Conservation (phyloP, 768 basidiomycete species). For the Termitomyces titanicus region DNA sequence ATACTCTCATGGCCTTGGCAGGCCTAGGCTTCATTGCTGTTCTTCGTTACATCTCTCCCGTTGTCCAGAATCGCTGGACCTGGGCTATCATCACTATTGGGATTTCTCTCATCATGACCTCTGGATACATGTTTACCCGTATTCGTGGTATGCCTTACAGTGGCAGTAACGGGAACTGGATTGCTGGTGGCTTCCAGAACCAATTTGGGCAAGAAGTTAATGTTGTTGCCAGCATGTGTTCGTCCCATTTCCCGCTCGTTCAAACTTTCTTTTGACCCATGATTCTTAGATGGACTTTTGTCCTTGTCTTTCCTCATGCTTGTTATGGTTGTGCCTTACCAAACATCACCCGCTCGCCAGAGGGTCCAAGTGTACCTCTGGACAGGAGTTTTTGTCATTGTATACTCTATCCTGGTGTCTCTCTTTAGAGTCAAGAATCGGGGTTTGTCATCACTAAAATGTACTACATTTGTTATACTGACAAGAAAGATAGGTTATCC, state of each 20-base stretch:
- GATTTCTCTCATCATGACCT: slow-evolving; percentile 77
- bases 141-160: slow-evolving; percentile 79
- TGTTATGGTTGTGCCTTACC: slow-evolving; percentile 75
- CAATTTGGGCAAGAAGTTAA: slow-evolving; percentile 93
- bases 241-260: slow-evolving; percentile 28
- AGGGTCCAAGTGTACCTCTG: slow-evolving; percentile 88
- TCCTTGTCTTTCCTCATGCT: slow-evolving; percentile 78
- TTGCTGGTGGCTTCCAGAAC: slow-evolving; percentile 84
- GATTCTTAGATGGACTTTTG: slow-evolving; percentile 70
- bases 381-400: slow-evolving; percentile 73
- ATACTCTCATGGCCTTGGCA: slow-evolving; percentile 40
- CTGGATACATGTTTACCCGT: slow-evolving; percentile 95
- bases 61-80: slow-evolving; percentile 70
- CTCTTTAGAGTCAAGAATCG: slow-evolving; percentile 90
- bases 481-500: neutral
- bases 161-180: slow-evolving; percentile 67
- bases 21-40: slow-evolving; percentile 44
- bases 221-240: slow-evolving; percentile 83
- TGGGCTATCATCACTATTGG: slow-evolving; percentile 66
- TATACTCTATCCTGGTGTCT: slow-evolving; percentile 84
- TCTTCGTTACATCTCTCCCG: slow-evolving; percentile 58
- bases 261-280: neutral
- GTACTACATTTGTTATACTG: neutral
- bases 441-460: slow-evolving; percentile 42
- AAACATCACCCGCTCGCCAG: slow-evolving; percentile 70